Evolutionary conservation across 2,329 filamentous ascomycete genomes (phyloP).

Genomic region (Raffaelea albimanens): DNA sequence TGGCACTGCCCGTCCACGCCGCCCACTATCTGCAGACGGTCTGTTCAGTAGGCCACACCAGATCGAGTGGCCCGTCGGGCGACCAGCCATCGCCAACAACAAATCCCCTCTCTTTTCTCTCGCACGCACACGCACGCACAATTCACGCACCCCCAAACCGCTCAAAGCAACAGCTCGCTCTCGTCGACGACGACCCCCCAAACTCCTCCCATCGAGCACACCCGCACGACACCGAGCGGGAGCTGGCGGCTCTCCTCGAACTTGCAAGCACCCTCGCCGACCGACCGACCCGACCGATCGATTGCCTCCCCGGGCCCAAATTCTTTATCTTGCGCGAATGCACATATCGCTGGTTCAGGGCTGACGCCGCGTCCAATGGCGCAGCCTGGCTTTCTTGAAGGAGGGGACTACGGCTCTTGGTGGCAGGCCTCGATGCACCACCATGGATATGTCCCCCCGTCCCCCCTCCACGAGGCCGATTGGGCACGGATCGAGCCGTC

Average conservation of each 20-base stretch:
- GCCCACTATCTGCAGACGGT: conserved; percentile 5
- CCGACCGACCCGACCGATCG: too few species aligned
- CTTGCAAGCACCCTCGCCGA: background rate
- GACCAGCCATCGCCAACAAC: background rate
- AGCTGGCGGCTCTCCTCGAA: background rate
- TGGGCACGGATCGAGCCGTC: conserved; percentile 18
- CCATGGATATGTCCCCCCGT: conserved; percentile 12
- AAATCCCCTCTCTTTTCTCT: background rate
- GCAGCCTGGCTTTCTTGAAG: conserved; percentile 17
- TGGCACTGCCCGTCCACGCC: conserved; percentile 8
- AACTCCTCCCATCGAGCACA: too few species aligned
- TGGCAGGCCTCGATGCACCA: conserved; percentile 17
- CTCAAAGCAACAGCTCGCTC: too few species aligned
- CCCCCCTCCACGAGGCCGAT: conserved; percentile 17
- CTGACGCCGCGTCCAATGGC: conserved; percentile 23
- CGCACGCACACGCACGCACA: background rate
- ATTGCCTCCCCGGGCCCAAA: too few species aligned
- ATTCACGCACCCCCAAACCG: too few species aligned
- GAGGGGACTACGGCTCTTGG: conserved; percentile 16
- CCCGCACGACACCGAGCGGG: too few species aligned
- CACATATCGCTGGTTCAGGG: conserved; percentile 13
- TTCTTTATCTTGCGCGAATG: conserved; percentile 9
- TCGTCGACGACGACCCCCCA: too few species aligned
- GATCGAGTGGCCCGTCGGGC: background rate
- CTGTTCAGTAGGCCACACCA: background rate